Evolutionary conservation across 371 early-diverging fungal species (phyloP).

Genomic region (Mortierella sp.): DNA sequence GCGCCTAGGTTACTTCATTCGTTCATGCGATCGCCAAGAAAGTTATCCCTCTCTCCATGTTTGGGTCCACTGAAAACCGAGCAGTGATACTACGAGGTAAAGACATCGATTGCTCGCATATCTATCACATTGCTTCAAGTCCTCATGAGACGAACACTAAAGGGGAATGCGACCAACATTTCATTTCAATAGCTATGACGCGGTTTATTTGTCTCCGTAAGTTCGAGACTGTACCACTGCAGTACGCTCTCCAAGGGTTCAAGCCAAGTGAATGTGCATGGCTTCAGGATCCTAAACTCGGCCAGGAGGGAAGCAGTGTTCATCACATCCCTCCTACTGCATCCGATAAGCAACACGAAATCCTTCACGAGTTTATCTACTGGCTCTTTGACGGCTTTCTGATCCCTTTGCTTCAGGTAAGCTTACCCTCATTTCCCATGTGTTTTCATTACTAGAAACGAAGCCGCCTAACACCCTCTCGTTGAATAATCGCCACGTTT

Average conservation of each 20-base stretch:
- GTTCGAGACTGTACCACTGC: conserved; percentile 72
- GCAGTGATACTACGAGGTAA: conserved; percentile 61
- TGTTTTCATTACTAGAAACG: neutral
- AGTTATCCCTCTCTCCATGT: conserved; percentile 67
- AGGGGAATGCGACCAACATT: neutral
- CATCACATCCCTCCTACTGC: conserved; percentile 57
- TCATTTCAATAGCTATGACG: conserved; percentile 57
- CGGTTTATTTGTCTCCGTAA: conserved; percentile 66
- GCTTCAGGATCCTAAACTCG: conserved; percentile 55
- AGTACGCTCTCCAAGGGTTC: conserved; percentile 71
- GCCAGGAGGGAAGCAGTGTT: conserved; percentile 8
- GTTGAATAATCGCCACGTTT: neutral
- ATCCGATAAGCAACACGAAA: conserved; percentile 61
- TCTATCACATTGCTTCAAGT: no score
- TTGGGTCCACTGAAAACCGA: conserved; percentile 68
- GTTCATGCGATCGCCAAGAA: conserved; percentile 56
- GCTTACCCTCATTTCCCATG: neutral
- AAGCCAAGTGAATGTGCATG: conserved; percentile 59
- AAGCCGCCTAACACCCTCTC: neutral
- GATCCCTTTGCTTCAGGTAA: conserved; percentile 69
- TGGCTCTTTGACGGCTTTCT: conserved; percentile 79
- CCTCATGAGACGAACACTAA: neutral
- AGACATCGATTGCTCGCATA: neutral
- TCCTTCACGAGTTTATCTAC: conserved; percentile 68
- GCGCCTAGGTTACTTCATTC: conserved; percentile 60